Percentiles rank a stretch among this genome's conserved stretches.
These are phyloP conservation scores for Bjerkandera adusta DNA, from an alignment of 1,284 basidiomycete species.

Conservation along the genomic window DNA sequence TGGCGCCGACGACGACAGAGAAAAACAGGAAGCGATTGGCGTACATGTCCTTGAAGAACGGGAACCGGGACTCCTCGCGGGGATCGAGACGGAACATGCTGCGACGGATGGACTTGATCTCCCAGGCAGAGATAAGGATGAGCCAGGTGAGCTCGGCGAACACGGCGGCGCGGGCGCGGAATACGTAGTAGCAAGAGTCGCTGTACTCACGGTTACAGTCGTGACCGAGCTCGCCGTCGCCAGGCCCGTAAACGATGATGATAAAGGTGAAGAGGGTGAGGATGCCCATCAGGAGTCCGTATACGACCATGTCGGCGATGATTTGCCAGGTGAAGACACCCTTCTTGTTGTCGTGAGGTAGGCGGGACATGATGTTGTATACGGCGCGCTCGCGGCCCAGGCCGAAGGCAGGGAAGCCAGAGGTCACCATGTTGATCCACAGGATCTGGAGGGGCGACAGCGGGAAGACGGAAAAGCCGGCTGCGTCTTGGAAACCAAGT, in stretches of 20 bases:
- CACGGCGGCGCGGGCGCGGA: slow-evolving; percentile 51
- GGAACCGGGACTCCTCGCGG: no score
- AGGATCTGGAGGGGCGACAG: slow-evolving; percentile 66
- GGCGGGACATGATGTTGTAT: slow-evolving; percentile 54
- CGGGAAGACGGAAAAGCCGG: slow-evolving; percentile 61
- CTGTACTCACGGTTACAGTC: slow-evolving; percentile 46
- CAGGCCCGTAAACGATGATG: slow-evolving; percentile 52
- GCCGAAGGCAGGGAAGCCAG: slow-evolving; percentile 56
- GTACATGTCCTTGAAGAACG: slow-evolving; percentile 35
- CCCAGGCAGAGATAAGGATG: slow-evolving; percentile 41
- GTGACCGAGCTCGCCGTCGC: slow-evolving; percentile 44
- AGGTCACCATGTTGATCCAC: slow-evolving; percentile 53
- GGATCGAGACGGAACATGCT: slow-evolving; percentile 37
- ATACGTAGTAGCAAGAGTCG: slow-evolving; percentile 41
- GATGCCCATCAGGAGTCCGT: slow-evolving; percentile 63
- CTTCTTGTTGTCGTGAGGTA: slow-evolving; percentile 46
- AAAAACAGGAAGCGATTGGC: slow-evolving; percentile 54
- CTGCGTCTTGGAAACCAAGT: slow-evolving; percentile 61
- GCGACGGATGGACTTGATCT: slow-evolving; percentile 33
- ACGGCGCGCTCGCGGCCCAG: slow-evolving; percentile 59
- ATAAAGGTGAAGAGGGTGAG: slow-evolving; percentile 52
- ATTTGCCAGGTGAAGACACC: slow-evolving; percentile 51
- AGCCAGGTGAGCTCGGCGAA: slow-evolving; percentile 54
- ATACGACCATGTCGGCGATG: slow-evolving; percentile 56
- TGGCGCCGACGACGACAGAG: slow-evolving; percentile 45